Evolutionary conservation across 306 rosid genomes (phyloP).

Genomic region (Biancaea sappan): DNA sequence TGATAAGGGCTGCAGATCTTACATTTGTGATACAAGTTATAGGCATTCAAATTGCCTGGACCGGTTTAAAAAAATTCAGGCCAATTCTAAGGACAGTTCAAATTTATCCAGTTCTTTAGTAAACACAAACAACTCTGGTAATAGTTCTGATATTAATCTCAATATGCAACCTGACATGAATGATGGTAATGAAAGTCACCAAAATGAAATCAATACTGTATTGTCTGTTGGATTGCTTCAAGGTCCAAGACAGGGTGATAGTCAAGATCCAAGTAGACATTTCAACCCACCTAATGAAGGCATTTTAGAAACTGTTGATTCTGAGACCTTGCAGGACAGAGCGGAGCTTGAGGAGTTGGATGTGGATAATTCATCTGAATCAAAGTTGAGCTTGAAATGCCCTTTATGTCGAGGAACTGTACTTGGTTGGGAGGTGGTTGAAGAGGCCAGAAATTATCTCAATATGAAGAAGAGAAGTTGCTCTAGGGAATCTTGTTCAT

Average conservation of each 20-base stretch:
- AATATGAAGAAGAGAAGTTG: slow-evolving; percentile 88
- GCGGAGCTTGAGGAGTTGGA: slow-evolving; percentile 61
- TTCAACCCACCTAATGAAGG: slow-evolving; percentile 60
- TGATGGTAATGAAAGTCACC: slow-evolving; percentile 61
- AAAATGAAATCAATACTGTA: slow-evolving; percentile 67
- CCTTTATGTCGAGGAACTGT: slow-evolving; percentile 85
- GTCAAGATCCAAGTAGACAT: slow-evolving; percentile 68
- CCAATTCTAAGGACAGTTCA: slow-evolving; percentile 60
- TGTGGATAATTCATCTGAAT: slow-evolving; percentile 63
- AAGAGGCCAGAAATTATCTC: slow-evolving; percentile 84
- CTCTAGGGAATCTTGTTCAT: slow-evolving; percentile 84
- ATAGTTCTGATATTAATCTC: slow-evolving; percentile 59
- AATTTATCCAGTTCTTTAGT: slow-evolving; percentile 65
- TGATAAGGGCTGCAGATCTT: slow-evolving; percentile 97
- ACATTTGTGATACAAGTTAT: slow-evolving; percentile 93
- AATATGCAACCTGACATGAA: slow-evolving; percentile 61
- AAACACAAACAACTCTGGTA: slow-evolving; percentile 65
- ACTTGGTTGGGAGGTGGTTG: slow-evolving; percentile 84
- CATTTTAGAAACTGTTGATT: slow-evolving; percentile 69
- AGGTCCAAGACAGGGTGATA: slow-evolving; percentile 60
- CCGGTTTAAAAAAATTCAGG: slow-evolving; percentile 84
- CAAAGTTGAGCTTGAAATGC: slow-evolving; percentile 66
- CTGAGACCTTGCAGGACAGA: slow-evolving; percentile 75
- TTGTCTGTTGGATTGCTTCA: slow-evolving; percentile 68
- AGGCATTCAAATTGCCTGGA: slow-evolving; percentile 99